Evolutionary conservation across 352 stramenopile species (phyloP), one percentile per base, ranked within the genome.

Genomic region (Phytophthora boehmeriae): DNA sequence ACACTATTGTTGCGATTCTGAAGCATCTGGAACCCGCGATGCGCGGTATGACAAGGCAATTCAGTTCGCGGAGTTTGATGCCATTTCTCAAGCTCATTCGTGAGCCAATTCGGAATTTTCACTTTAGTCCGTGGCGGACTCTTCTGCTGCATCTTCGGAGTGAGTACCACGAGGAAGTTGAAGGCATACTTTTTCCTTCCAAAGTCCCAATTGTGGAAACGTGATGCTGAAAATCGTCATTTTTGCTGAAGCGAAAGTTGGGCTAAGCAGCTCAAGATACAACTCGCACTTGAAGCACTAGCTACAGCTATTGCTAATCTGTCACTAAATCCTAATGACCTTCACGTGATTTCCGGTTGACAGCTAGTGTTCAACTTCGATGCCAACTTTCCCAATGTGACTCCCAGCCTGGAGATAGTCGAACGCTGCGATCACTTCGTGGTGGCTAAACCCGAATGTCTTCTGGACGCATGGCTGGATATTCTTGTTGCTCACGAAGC

Each of bases 11-110:
- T 20, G 71, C 66, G 1, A 61, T 77, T 27, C 46, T 88, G 22
- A 76, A 72, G 50, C 77, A 91, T 45, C 32, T 91, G 38, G 76
- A 84, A 50, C 58, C 65, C 1, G 55, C 60, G 9, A 76, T 88
- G 44, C 71, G 67, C 5, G 28, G 57, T 9, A 45, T 87, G 20
- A 73, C 65, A 16, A 46, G 46, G 1, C 60, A 41, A 10, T 55
- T 82, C 55, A 68, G 39, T 14, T 48, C 48, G 1, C 62, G 77
- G 27, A 68, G 69, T 14, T 47, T 74, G 4, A 49, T 45, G 0
- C 54, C 79, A 20, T 86, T 76, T 43, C 44, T 80, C 2, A 58
- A 56, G 5, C 63, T 86, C 13, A 50, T 79, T 0, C 59, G 72
- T 28, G 57, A 67, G 4, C 79, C 82, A 4, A 84, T 91, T 42